Evolutionary conservation across 495 filamentous ascomycete genomes (phyloP), one percentile per base, ranked within the genome.

Genomic region (Saxispiralis lemnorum): DNA sequence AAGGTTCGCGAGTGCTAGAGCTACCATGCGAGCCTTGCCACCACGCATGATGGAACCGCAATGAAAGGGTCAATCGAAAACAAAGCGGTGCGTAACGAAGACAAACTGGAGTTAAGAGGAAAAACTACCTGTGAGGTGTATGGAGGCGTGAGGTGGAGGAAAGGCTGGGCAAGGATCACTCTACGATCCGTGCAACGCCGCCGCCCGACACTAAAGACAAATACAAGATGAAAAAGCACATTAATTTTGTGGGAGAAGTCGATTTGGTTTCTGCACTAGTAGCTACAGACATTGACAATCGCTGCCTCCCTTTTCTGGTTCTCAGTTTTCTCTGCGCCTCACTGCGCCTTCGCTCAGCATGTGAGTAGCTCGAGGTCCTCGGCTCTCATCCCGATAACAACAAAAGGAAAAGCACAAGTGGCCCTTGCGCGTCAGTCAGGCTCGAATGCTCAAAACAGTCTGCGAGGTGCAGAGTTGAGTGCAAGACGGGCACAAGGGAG

Each of bases 1-100:
- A 13, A 82, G 13, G 64, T 97, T 96, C 40, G 75, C 73, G 38
- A 57, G 18, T n/a, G 34, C 38, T 24, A 61, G 45, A 15, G 9
- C 12, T 32, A 16, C 14, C 18, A 49, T 42, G 10, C 41, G 32
- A 1, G 31, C 6, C 24, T 28, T 28, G 24, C 24, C 24, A 9
- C 24, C 24, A 9, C 24, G 24, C 24, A 28, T 28, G 5, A 9
- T 28, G 24, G 9, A 9, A 28, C 5, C 24, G 32, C 35, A 13
- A 24, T 12, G 11, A 3, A 5, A 18, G 12, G 38, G n/a, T 19
- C 12, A 39, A 15, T 6, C 12, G 16, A 28, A 5, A 9, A 28
- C 5, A 28, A 9, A 4, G 9, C 4, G 9, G 24, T 28, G 9
- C 9, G 24, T 28, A 28, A 9, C 24, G 24, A 28, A 5, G 34